phyloP scores from a whole-genome alignment of 306 rosid genomes.

The Trifolium repens region DNA sequence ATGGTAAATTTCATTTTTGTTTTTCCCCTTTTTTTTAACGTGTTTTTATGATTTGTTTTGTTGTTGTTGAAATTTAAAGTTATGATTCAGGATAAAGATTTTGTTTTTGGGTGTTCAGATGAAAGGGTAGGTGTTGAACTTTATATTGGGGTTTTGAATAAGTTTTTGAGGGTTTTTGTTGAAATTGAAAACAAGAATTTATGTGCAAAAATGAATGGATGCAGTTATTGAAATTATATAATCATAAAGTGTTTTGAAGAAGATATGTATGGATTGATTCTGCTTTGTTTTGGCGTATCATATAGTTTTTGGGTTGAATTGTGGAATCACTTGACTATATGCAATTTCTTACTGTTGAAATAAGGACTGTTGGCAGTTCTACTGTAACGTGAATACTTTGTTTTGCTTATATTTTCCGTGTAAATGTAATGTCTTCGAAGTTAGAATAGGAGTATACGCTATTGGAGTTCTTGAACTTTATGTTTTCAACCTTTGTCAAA shows the following conservation, averaged over 20 bases:
- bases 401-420: constrained; percentile 3
- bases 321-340: constrained; percentile 5
- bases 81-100: not conserved
- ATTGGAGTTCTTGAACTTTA: not conserved
- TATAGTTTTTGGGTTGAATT: constrained; percentile 1
- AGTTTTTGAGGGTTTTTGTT: constrained; percentile 10
- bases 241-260: constrained; percentile 7
- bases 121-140: not conserved
- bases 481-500: not conserved
- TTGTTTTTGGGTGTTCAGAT: constrained; percentile 23
- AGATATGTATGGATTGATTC: not conserved
- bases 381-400: not conserved
- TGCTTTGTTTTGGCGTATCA: constrained; percentile 18
- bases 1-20: not conserved
- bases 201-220: constrained; percentile 7
- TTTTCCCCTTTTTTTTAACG: not conserved
- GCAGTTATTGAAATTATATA: not conserved
- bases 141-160: not conserved
- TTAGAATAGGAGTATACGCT: constrained; percentile 10
- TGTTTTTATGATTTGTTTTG: not conserved
- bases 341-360: constrained; percentile 6
- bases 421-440: constrained; percentile 12
- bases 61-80: constrained; percentile 28
- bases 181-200: constrained; percentile 13
- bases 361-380: constrained; percentile 2